Base-by-base conservation (phyloP, 2,329 filamentous ascomycete genomes). In the Berkeleyomyces rouxiae region DNA sequence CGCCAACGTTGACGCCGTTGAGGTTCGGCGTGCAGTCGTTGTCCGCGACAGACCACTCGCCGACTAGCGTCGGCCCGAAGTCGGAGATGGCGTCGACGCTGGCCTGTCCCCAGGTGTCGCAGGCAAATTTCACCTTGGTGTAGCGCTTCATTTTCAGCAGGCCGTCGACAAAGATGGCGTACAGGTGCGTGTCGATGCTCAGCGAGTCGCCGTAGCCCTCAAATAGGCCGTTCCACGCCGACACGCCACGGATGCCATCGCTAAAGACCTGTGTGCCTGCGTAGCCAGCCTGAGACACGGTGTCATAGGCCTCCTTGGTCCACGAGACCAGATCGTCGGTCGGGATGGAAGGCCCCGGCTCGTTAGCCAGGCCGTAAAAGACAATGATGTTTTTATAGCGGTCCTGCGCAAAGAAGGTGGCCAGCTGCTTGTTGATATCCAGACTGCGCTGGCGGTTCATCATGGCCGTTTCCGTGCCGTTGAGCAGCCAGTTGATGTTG, bases 1-100 rank as follows among this genome's bases (percentile, higher is more conserved):
- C 83, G 31, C 87, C 87, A 33, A 80, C 77, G 66, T 80, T 80
- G 62, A 89, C 84, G 71, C 88, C 85, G 74, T 90, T 89, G 66
- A 91, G 80, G 71, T 70, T 66, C 62, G 70, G 65, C 16, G 79
- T 78, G 67, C 79, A 81, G 68, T 83, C 80, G 0, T 86, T 90
- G 71, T 90, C 86, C 36, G 87, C 86, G 72, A 89, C 86, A 1
- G 81, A 84, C 83, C 85, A 90, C 73, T 90, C 87, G 66, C 86
- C 87, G 70, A 85, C 85, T 65, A 90, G 81, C 5, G 85, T 89
- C 0, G 86, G 85, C 0, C 87, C 86, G 74, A 86, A 90, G 40
- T 53, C 51, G 5, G 57, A 57, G 1, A 63, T 44, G 55, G 53
- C 66, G 68, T 82, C 77, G 70, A 82, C 81, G 68, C 79, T 82